A percentile compares a stretch with the other conserved stretches of the same genome.
Evolutionary conservation across 305 asterid species (phyloP).

Genomic region (Fraxinus latifolia): DNA sequence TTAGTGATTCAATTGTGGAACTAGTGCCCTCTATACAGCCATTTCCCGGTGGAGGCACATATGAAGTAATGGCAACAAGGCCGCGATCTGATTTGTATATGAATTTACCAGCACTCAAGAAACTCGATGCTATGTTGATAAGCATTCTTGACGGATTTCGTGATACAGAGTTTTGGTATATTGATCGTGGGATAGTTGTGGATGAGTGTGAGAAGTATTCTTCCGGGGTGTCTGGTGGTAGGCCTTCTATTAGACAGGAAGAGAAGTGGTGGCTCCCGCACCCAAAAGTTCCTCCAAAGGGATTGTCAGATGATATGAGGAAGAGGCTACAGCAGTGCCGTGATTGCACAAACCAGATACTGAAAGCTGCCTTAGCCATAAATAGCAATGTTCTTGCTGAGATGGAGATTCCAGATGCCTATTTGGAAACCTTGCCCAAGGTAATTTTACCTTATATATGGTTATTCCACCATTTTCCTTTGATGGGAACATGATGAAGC

Average conservation of each 20-base stretch:
- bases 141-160: conserved; percentile 80
- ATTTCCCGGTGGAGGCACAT: conserved; percentile 74
- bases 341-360: conserved; percentile 90
- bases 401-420: conserved; percentile 86
- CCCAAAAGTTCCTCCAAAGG: conserved; percentile 87
- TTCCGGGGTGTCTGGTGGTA: conserved; percentile 43
- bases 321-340: conserved; percentile 89
- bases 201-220: conserved; percentile 49
- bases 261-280: conserved; percentile 99
- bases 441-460: conserved; percentile 29
- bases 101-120: conserved; percentile 92
- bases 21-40: conserved; percentile 82
- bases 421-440: conserved; percentile 80
- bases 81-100: conserved; percentile 76
- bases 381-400: conserved; percentile 81
- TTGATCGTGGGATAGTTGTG: conserved; percentile 71
- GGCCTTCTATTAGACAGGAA: conserved; percentile 92
- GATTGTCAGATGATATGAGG: conserved; percentile 72
- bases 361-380: conserved; percentile 94
- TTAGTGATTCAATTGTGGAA: conserved; percentile 90
- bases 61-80: conserved; percentile 77
- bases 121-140: conserved; percentile 86
- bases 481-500: not conserved
- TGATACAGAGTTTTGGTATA: conserved; percentile 84
- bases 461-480: not conserved